A percentile compares a stretch with the other conserved stretches of the same genome.
Conservation (phyloP, 225 moss, liverwort and hornwort species). For the Rhytidiadelphus loreus region DNA sequence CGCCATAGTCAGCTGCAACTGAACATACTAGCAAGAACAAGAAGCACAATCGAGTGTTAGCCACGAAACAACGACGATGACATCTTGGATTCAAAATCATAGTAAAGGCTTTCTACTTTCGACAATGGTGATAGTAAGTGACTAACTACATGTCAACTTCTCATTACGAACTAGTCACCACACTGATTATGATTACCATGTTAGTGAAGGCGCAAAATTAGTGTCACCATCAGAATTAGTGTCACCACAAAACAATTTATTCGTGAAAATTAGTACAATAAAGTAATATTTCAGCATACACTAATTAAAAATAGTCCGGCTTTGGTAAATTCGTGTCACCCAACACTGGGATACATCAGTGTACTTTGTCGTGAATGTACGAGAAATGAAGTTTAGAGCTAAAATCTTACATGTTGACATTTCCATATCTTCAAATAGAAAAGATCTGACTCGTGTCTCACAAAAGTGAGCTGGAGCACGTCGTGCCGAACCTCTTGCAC, state of each 20-base stretch:
- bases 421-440: constrained; percentile 61
- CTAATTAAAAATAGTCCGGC: not conserved
- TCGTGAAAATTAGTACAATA: too few species aligned
- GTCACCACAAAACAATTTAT: not conserved
- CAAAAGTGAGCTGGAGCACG: not conserved
- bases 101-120: not conserved
- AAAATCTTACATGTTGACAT: constrained; percentile 52
- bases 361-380: not conserved
- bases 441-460: constrained; percentile 41
- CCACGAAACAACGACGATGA: not conserved
- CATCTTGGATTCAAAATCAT: not conserved
- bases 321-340: not conserved
- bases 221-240: not conserved
- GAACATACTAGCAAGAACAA: not conserved
- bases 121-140: not conserved
- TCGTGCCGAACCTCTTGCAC: constrained; percentile 30
- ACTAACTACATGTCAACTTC: not conserved
- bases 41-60: not conserved
- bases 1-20: not conserved
- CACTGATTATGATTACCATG: not conserved
- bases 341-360: not conserved
- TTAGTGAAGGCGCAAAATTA: not conserved
- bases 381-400: not conserved
- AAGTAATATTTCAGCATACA: not conserved
- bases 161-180: not conserved